These are phyloP conservation scores for Carex arenaria DNA, from an alignment of 202 grass and related monocot species.

Conservation along the genomic window DNA sequence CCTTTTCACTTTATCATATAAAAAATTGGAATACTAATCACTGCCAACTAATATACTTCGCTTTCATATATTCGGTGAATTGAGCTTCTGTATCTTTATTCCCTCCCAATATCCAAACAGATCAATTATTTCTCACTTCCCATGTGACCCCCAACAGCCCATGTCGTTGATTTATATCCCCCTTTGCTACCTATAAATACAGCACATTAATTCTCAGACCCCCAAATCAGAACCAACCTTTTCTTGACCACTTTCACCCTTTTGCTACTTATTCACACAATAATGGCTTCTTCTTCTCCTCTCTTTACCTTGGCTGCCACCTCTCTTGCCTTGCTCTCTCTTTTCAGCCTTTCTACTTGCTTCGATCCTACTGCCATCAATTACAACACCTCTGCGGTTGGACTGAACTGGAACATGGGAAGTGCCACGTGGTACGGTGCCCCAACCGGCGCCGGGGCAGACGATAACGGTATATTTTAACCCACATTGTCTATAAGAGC, in stretches of 20 bases:
- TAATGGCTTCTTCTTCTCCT: slow-evolving; percentile 24
- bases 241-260: background rate
- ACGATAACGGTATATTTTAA: slow-evolving; percentile 49
- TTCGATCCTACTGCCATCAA: slow-evolving; percentile 6
- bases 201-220: background rate
- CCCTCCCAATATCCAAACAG: slow-evolving; percentile 7
- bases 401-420: slow-evolving; percentile 28
- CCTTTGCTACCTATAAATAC: slow-evolving; percentile 22
- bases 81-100: background rate
- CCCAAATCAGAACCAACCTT: slow-evolving; percentile 15
- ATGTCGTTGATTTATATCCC: slow-evolving; percentile 6
- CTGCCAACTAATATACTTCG: slow-evolving; percentile 1
- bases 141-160: slow-evolving; percentile 25
- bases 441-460: slow-evolving; percentile 48
- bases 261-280: background rate
- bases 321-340: slow-evolving; percentile 22
- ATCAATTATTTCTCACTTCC: slow-evolving; percentile 15
- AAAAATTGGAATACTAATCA: background rate
- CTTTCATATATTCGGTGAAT: slow-evolving; percentile 11
- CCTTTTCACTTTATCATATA: background rate
- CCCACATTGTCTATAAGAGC: slow-evolving; percentile 6
- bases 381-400: background rate
- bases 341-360: slow-evolving; percentile 12
- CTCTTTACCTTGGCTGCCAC: slow-evolving; percentile 6
- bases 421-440: slow-evolving; percentile 80